These are phyloP conservation scores for Sporothrix mexicana DNA, from an alignment of 2,329 filamentous ascomycete species.

Conservation along the genomic window DNA sequence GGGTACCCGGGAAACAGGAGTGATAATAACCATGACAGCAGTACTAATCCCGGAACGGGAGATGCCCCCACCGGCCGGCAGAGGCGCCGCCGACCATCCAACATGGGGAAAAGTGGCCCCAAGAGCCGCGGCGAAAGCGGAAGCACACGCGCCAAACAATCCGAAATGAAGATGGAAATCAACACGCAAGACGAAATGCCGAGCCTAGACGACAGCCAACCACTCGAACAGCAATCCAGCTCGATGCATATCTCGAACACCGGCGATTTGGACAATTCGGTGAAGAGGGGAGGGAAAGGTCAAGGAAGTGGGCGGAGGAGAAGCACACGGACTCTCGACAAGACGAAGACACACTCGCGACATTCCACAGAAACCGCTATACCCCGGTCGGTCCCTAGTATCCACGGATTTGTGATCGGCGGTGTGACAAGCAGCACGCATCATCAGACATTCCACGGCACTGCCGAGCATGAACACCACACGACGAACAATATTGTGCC, in stretches of 20 bases:
- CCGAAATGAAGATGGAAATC: neutral
- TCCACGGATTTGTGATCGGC: neutral
- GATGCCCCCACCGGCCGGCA: neutral
- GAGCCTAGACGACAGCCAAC: neutral
- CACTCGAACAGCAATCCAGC: neutral
- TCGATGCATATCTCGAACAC: neutral
- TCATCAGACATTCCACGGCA: neutral
- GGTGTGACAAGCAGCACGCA: neutral
- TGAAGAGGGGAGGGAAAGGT: neutral
- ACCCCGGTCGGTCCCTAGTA: neutral
- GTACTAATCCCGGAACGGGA: constrained; percentile 12
- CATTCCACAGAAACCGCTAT: neutral
- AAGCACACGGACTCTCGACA: neutral
- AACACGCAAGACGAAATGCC: neutral
- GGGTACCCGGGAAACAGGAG: constrained; percentile 4
- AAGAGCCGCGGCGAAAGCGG: neutral
- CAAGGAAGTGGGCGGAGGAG: neutral
- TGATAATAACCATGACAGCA: constrained; percentile 23
- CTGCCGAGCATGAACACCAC: neutral
- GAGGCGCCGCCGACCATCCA: neutral
- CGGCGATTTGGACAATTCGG: neutral
- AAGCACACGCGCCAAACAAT: neutral
- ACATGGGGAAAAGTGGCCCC: neutral
- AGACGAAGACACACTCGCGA: neutral
- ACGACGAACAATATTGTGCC: neutral